Evolutionary conservation across 495 filamentous ascomycete species (phyloP).

Genomic region (Penicillium soppii): DNA sequence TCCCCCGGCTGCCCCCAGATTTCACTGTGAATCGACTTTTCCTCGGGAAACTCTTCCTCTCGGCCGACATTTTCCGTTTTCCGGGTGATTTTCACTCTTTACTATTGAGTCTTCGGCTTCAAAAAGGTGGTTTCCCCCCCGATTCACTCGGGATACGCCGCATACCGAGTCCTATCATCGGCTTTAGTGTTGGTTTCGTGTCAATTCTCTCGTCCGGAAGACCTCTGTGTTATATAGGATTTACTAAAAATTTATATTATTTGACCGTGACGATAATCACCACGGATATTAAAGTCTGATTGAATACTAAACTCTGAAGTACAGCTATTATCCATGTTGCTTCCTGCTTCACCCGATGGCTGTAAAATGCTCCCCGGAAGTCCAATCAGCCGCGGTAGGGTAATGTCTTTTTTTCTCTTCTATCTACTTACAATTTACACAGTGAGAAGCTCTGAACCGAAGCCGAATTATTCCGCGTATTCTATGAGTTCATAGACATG

Average conservation of each 20-base stretch:
- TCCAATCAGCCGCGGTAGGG: constrained; percentile 13
- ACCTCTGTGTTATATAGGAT: constrained; percentile 11
- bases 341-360: constrained; percentile 10
- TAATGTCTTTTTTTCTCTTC: neutral
- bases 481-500: constrained; percentile 2
- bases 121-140: neutral
- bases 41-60: constrained; percentile 38
- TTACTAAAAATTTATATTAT: neutral
- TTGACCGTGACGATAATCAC: constrained; percentile 6
- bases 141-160: constrained; percentile 24
- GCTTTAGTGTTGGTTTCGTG: neutral
- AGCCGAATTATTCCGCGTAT: constrained; percentile 9
- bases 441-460: neutral
- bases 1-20: neutral
- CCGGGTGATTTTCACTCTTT: constrained; percentile 5
- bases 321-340: neutral
- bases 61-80: constrained; percentile 33
- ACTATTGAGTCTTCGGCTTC: no score
- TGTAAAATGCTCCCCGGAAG: neutral
- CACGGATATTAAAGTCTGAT: constrained; percentile 5
- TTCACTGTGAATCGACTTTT: constrained; percentile 19
- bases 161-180: constrained; percentile 20
- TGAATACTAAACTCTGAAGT: neutral
- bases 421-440: no score
- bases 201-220: constrained; percentile 11